Percentiles rank a stretch among this genome's conserved stretches.
Evolutionary conservation across 2,329 filamentous ascomycete species (phyloP).

Genomic region (Epichloe typhina): DNA sequence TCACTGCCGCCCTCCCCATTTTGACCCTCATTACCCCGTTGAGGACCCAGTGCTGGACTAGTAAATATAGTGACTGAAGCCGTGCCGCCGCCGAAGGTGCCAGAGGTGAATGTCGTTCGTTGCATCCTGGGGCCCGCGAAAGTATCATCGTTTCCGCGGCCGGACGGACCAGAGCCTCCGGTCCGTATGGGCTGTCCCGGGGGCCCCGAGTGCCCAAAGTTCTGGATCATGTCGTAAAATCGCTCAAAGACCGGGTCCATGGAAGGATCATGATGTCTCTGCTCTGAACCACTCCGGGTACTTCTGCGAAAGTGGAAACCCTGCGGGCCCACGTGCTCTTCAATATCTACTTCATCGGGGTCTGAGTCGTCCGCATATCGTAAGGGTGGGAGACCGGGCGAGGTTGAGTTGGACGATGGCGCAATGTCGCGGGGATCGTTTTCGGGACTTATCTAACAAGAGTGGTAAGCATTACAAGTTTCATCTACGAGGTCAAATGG

Average conservation of each 20-base stretch:
- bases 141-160: not conserved
- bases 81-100: slow-evolving; percentile 25
- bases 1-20: not conserved
- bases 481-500: not conserved
- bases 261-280: slow-evolving; percentile 19
- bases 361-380: slow-evolving; percentile 34
- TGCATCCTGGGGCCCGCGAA: slow-evolving; percentile 16
- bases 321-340: slow-evolving; percentile 33
- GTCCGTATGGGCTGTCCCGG: not conserved
- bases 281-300: slow-evolving; percentile 15
- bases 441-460: slow-evolving; percentile 34
- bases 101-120: slow-evolving; percentile 24
- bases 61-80: slow-evolving; percentile 37
- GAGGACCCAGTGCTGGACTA: slow-evolving; percentile 16
- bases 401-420: slow-evolving; percentile 17
- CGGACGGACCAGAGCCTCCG: not conserved
- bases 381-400: slow-evolving; percentile 16
- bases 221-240: slow-evolving; percentile 32
- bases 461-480: slow-evolving; percentile 7
- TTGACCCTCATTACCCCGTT: not conserved
- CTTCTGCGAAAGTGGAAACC: slow-evolving; percentile 28
- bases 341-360: slow-evolving; percentile 45
- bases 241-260: slow-evolving; percentile 26
- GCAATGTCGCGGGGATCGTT: slow-evolving; percentile 47
- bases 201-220: slow-evolving; percentile 14